phyloP scores from a whole-genome alignment of 371 early-diverging fungal species.

The Thermomucor indicae-seudaticae region DNA sequence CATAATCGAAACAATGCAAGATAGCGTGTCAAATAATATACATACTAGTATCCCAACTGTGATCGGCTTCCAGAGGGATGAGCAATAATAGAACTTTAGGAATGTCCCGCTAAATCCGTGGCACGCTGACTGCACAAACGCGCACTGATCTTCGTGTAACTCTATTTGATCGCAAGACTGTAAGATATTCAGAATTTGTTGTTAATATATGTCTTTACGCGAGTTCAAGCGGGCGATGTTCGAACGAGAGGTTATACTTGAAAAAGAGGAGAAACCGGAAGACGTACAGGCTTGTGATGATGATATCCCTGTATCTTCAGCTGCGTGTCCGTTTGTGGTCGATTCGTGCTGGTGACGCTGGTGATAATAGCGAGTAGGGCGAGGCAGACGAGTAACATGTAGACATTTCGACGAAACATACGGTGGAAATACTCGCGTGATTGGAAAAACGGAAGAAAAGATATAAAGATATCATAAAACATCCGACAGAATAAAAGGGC shows the following conservation, averaged over 20 bases:
- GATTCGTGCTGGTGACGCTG: too few species aligned
- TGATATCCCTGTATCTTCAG: too few species aligned
- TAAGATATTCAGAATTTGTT: neutral
- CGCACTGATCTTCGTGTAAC: conserved; percentile 48
- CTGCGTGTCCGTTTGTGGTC: too few species aligned
- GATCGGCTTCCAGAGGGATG: conserved; percentile 35
- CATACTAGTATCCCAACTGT: conserved; percentile 42
- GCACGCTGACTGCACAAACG: conserved; percentile 51
- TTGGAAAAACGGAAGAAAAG: too few species aligned
- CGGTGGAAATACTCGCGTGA: too few species aligned
- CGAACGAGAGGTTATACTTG: neutral
- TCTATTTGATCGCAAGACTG: conserved; percentile 49
- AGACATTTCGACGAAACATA: too few species aligned
- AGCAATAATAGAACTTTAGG: conserved; percentile 60
- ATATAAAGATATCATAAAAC: too few species aligned
- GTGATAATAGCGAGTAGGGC: too few species aligned
- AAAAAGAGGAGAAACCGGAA: too few species aligned
- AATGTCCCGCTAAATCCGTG: conserved; percentile 50
- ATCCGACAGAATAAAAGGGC: too few species aligned
- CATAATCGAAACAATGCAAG: neutral
- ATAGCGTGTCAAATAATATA: neutral
- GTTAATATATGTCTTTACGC: neutral
- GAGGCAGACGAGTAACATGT: too few species aligned
- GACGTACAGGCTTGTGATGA: too few species aligned
- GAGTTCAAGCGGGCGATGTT: neutral